Base-by-base conservation (phyloP, 2,329 filamentous ascomycete species). In the Curvularia spicifera region DNA sequence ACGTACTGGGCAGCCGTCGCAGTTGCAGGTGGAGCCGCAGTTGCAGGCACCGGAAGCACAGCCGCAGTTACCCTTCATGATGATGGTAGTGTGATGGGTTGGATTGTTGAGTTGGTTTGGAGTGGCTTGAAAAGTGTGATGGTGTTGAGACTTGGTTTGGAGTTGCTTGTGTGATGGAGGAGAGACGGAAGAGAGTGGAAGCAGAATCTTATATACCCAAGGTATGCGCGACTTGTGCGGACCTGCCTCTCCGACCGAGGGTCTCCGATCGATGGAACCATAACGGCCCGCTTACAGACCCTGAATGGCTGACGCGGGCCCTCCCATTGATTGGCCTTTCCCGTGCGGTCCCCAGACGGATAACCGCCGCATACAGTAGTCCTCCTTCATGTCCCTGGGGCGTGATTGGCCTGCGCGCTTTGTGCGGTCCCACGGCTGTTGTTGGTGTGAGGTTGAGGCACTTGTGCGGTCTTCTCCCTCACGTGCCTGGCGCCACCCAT, bases 1-100 rank as follows among this genome's bases (percentile, higher is more conserved):
- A 58, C 69, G 7, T 70, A 71, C 69, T 35, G 68, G 68, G 67
- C 68, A 71, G 59, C 56, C 63, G 51, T 68, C 68, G 60, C 69
- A 71, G 37, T 48, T 56, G 67, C 69, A 71, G 47, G 28, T 53
- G 8, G 59, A 26, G 35, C 68, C 69, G 63, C 69, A 71, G 61
- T 60, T 66, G 67, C 69, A 71, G 48, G 57, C 49, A 18, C 62
- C 64, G 18, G 65, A 56, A 50, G 64, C 57, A 59, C 69, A 71
- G 53, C 67, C 68, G 57, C 68, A 71, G 67, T 70, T 67, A 43
- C 65, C 65, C 57, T 63, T 67, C 51, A 58, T 65, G 18, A 37
- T 56, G 47, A 35, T 50, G 24, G 45, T 35, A 10, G 18, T 44
- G 44, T 47, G 42, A 37, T 44, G 26, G 35, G 46, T 33, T 43